Conservation (phyloP, 2,329 filamentous ascomycete genomes). For the Trichoderma gracile region DNA sequence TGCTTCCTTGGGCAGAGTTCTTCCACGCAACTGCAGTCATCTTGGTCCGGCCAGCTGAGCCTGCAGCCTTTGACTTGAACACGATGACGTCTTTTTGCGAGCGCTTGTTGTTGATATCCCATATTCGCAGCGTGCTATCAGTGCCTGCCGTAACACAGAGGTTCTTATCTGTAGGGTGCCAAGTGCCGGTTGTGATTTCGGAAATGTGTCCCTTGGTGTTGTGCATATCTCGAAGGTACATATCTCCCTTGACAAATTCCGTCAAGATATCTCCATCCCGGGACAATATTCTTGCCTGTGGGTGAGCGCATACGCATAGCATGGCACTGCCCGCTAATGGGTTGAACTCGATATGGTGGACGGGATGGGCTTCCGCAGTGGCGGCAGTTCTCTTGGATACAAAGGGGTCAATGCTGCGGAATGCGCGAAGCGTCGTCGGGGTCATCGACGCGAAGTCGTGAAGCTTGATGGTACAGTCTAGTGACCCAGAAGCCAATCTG, state of each 20-base stretch:
- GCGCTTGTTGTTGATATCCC: slow-evolving; percentile 91
- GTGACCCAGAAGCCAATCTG: slow-evolving; percentile 84
- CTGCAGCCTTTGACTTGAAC: slow-evolving; percentile 88
- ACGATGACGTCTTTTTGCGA: slow-evolving; percentile 92
- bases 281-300: slow-evolving; percentile 85
- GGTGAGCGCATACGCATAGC: slow-evolving; percentile 83
- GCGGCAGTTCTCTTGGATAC: slow-evolving; percentile 67
- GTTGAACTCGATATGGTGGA: slow-evolving; percentile 86
- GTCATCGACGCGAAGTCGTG: slow-evolving; percentile 97
- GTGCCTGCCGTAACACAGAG: slow-evolving; percentile 87
- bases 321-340: slow-evolving; percentile 76
- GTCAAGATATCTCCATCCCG: slow-evolving; percentile 83
- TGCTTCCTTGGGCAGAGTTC: slow-evolving; percentile 70
- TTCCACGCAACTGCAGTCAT: slow-evolving; percentile 95
- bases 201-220: slow-evolving; percentile 97
- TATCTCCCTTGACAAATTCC: slow-evolving; percentile 95
- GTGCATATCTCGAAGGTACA: slow-evolving; percentile 96
- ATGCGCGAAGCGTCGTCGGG: slow-evolving; percentile 87
- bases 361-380: slow-evolving; percentile 78
- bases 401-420: slow-evolving; percentile 88
- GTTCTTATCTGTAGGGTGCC: slow-evolving; percentile 86
- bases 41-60: slow-evolving; percentile 83
- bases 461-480: slow-evolving; percentile 86
- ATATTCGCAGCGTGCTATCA: slow-evolving; percentile 93
- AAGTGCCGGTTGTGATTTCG: slow-evolving; percentile 84